Percentiles rank a stretch among this genome's conserved stretches.
phyloP scores from a whole-genome alignment of 148 eudicot species.

The Cornus controversa region DNA sequence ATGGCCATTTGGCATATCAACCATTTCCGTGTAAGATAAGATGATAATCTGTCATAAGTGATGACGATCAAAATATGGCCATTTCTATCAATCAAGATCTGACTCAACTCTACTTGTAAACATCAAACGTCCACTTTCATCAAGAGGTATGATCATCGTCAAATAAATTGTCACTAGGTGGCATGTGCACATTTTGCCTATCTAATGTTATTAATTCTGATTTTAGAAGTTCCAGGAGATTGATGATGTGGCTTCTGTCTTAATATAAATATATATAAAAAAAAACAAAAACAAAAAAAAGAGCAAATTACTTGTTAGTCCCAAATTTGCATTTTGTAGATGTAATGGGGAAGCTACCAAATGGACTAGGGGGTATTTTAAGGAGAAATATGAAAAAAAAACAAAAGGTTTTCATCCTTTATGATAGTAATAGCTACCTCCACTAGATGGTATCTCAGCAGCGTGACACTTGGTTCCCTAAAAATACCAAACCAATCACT shows the following conservation, averaged over 20 bases:
- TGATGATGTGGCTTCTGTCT: no score
- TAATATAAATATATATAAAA: no score
- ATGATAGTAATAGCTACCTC: neutral
- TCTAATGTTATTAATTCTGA: neutral
- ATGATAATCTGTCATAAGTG: neutral
- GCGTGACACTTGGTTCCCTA: neutral
- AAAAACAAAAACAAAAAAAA: no score
- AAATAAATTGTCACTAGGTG: neutral
- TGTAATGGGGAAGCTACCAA: no score
- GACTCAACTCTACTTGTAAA: neutral
- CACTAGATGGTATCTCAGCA: neutral
- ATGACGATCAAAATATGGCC: neutral
- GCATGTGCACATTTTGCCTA: no score
- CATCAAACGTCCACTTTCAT: conserved; percentile 6
- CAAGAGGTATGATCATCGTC: neutral
- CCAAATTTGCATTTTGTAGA: no score
- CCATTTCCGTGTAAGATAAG: neutral
- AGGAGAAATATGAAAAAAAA: no score
- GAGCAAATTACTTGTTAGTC: no score
- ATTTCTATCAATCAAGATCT: neutral
- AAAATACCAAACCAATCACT: conserved; percentile 7
- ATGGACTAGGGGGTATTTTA: no score
- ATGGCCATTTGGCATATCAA: neutral
- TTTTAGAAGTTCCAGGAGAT: neutral
- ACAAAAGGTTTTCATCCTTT: neutral